phyloP scores from a whole-genome alignment of 129 eudicot species.

The Centella asiatica region DNA sequence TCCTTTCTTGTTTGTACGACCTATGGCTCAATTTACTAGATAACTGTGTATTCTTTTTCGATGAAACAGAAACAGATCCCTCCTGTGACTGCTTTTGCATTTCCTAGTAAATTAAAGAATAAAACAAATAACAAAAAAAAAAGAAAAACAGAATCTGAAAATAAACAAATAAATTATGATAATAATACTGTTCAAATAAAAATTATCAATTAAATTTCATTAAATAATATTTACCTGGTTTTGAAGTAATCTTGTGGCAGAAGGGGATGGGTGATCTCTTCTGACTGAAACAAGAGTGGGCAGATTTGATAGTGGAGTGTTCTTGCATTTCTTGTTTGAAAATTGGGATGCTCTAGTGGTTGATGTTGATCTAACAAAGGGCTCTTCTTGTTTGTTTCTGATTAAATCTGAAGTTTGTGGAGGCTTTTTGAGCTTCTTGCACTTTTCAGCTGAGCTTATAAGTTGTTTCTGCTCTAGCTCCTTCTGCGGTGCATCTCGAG shows the following conservation, averaged over 20 bases:
- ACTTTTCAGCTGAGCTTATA: conserved; percentile 7
- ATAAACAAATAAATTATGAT: no score
- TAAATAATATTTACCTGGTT: conserved; percentile 31
- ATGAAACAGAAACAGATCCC: no score
- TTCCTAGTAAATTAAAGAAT: no score
- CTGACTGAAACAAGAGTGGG: conserved; percentile 55
- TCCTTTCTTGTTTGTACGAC: neutral
- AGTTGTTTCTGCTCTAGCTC: conserved; percentile 4
- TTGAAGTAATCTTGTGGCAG: conserved; percentile 25
- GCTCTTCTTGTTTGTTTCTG: conserved; percentile 50
- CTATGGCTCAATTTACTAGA: no score
- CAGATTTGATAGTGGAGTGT: conserved; percentile 52
- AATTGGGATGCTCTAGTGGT: conserved; percentile 8
- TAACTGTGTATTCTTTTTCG: no score
- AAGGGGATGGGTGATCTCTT: conserved; percentile 43
- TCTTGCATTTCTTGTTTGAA: conserved; percentile 35
- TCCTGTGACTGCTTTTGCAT: no score
- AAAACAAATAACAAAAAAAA: no score
- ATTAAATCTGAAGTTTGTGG: conserved; percentile 19
- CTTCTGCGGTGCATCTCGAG: neutral
- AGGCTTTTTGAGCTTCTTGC: conserved; percentile 27
- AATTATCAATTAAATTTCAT: neutral
- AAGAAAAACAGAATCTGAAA: no score
- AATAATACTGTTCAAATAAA: neutral
- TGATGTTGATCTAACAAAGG: conserved; percentile 29